Evolutionary conservation across 2,329 filamentous ascomycete species (phyloP).

Genomic region (Zymoseptoria brevis): DNA sequence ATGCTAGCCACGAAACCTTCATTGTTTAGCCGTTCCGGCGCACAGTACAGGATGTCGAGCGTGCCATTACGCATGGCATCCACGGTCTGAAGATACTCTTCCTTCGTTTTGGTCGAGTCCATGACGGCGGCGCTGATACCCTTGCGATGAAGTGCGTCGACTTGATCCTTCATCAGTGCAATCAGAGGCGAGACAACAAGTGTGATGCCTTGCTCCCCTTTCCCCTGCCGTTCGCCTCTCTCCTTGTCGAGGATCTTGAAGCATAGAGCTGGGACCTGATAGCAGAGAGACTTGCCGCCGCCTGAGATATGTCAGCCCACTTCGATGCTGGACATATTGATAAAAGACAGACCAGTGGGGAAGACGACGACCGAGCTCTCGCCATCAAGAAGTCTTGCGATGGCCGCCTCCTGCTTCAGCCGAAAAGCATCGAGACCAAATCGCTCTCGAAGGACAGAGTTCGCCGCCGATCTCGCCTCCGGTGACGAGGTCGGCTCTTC

Average conservation of each 20-base stretch:
- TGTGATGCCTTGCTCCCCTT: constrained; percentile 42
- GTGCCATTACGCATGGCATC: constrained; percentile 42
- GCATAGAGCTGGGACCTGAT: constrained; percentile 38
- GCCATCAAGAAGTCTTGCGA: constrained; percentile 37
- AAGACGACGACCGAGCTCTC: constrained; percentile 38
- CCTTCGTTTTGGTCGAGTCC: constrained; percentile 47
- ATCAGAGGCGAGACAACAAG: constrained; percentile 51
- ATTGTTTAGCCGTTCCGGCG: constrained; percentile 54
- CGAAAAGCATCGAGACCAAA: constrained; percentile 39
- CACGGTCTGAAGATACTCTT: constrained; percentile 34
- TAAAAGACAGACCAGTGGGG: constrained; percentile 26
- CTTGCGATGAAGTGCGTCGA: constrained; percentile 45
- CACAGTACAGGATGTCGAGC: constrained; percentile 50
- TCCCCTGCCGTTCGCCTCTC: constrained; percentile 21
- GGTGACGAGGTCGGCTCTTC: neutral
- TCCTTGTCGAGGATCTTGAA: constrained; percentile 35
- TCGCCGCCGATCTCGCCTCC: constrained; percentile 15
- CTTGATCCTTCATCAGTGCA: constrained; percentile 55
- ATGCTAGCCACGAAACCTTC: constrained; percentile 52
- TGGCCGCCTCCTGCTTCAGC: constrained; percentile 40
- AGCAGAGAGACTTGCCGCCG: constrained; percentile 38
- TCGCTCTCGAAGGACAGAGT: constrained; percentile 32
- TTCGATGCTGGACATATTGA: neutral
- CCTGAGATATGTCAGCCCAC: constrained; percentile 12
- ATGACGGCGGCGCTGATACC: constrained; percentile 48